Base-by-base conservation (phyloP, 305 asterid genomes). In the Nicotiana rustica region DNA sequence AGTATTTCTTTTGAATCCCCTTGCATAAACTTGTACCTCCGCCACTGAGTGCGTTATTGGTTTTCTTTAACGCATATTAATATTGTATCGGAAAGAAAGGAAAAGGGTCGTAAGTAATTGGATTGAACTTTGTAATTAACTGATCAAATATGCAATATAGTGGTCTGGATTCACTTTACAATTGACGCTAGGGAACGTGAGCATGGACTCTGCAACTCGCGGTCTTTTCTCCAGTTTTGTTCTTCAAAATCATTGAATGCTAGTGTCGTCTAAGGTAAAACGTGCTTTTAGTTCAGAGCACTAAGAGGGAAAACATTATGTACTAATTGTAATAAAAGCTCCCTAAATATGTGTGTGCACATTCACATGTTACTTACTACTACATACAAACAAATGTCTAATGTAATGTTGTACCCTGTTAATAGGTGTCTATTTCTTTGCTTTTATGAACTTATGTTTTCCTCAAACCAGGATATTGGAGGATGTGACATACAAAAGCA, bases 401-500 rank as follows among this genome's bases (percentile, higher is more conserved):
- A 70, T 19, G 47, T 5, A 19, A 41, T 41, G 0, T 44, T 41
- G 60, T 33, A 25, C 5, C 47, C 35, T 19, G 67, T 19, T 19
- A 19, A 29, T 59, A 41, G 47, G 36, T 70, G 12, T n/a, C 33
- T 70, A 41, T 52, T 44, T 83, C 31, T 36, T 65, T 1, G 13
- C 15, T 10, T 41, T 49, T 79, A 33, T 62, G 13, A n/a, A 25
- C 65, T 67, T 21, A 61, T 5, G 8, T 15, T 7, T 25, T 60
- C 33, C 41, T 65, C 15, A 6, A 41, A 10, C 82, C 84, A 92
- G 97, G 98, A 94, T 86, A 94, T 94, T 80, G 98, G 98, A 83
- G 97, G 98, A 80, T 94, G 97, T 60, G 98, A 94, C 83, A 92
- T 93, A 84, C 98, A 94, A 84, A 94, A 93, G 89, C 98, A 94